Evolutionary conservation across 768 basidiomycete species (phyloP).

Genomic region (Chlorophyllum brunneum): DNA sequence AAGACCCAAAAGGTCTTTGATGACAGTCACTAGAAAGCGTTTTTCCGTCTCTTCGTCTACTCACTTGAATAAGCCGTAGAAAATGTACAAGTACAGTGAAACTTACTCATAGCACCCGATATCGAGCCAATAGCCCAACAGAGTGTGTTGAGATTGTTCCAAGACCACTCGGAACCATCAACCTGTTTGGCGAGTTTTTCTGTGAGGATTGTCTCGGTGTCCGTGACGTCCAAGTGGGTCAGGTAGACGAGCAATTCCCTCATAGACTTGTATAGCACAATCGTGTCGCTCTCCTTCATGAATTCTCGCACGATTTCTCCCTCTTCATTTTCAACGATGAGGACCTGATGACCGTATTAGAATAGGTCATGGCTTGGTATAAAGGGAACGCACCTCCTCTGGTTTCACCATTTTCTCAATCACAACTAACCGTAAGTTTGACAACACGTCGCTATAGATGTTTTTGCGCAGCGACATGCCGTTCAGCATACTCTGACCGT

Average conservation of each 20-base stretch:
- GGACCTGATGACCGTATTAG: slow-evolving; percentile 51
- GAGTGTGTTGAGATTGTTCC: slow-evolving; percentile 97
- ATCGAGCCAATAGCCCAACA: slow-evolving; percentile 99
- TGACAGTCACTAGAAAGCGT: slow-evolving; percentile 97
- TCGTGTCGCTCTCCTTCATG: slow-evolving; percentile 98
- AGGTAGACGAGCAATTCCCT: slow-evolving; percentile 96
- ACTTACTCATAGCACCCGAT: slow-evolving; percentile 97
- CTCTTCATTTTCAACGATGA: slow-evolving; percentile 99
- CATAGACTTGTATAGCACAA: slow-evolving; percentile 98
- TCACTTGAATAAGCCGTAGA: slow-evolving; percentile 1
- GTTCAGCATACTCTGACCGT: slow-evolving; percentile 62
- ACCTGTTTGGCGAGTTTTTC: slow-evolving; percentile 98
- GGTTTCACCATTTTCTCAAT: slow-evolving; percentile 99
- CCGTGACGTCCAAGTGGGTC: slow-evolving; percentile 92
- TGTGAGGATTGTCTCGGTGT: slow-evolving; percentile 96
- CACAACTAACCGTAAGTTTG: slow-evolving; percentile 90
- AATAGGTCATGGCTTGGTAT: neutral
- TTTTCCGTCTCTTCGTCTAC: slow-evolving; percentile 98
- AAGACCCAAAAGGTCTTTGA: slow-evolving; percentile 95
- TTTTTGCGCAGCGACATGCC: slow-evolving; percentile 86
- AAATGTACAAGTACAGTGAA: slow-evolving; percentile 10
- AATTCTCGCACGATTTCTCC: slow-evolving; percentile 99
- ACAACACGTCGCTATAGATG: slow-evolving; percentile 92
- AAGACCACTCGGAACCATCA: slow-evolving; percentile 97
- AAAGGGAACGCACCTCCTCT: slow-evolving; percentile 78